Evolutionary conservation across 768 basidiomycete species (phyloP), one percentile per base, ranked within the genome.

Genomic region (Boletus vermiculosoides): DNA sequence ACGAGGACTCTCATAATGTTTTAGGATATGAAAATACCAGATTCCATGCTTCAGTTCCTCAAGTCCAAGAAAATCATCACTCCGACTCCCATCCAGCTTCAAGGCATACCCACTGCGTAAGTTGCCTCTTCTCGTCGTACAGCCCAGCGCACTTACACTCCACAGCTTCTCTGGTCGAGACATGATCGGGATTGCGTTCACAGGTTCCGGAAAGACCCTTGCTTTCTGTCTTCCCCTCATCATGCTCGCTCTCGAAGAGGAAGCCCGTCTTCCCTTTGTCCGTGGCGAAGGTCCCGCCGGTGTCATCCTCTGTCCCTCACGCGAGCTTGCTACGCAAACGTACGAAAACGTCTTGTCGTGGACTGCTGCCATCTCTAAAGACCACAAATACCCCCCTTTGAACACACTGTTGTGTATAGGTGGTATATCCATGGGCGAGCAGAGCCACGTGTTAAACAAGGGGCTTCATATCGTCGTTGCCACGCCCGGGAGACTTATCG

Each of bases 11-110:
- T 60, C 39, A 56, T 63, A 46, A 54, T 57, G 39, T 47, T 49
- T 36, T 57, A 95, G 90, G 96, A 98, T 69, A 99, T 99, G 97
- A 98, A 98, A 78, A 87, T 99, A n/a, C 97, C 96, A 8, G 82
- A 82, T 40, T 80, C 87, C 3, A 84, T 98, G 44, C 75, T 98
- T 10, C 83, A 90, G 56, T 88, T 88, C 71, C 80, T 99, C 47
- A 88, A 86, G 71, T 80, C 83, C 33, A 94, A 94, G 56, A 87
- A 90, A 46, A 99, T 99, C 66, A 78, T 79, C 3, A 78, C 77
- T 37, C 97, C 97, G 0, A 94, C 97, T 3, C 97, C 97, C 2
- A 99, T 99, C 65, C 97, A 99, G 71, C 78, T 98, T 18, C 97
- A 98, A 74, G 97, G 97, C 23, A 88, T 99, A 55, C 95, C 97